Conservation (phyloP, 2,329 filamentous ascomycete genomes). For the Penicillium sp. region DNA sequence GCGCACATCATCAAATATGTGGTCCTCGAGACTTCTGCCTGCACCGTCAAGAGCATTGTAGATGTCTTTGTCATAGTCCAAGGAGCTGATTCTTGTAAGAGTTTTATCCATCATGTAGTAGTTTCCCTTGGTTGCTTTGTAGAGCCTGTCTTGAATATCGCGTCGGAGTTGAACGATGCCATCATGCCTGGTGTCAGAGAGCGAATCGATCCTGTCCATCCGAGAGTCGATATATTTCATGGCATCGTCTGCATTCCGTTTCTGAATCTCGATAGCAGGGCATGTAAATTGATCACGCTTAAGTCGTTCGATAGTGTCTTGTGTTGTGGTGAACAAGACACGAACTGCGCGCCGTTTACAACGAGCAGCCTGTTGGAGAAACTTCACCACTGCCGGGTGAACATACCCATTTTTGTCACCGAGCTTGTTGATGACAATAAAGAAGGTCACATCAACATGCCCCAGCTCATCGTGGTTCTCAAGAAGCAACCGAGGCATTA, state of each 20-base stretch:
- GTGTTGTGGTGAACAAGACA: constrained; percentile 4
- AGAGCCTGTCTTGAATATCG: constrained; percentile 20
- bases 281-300: neutral
- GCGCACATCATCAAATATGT: constrained; percentile 24
- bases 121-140: constrained; percentile 24
- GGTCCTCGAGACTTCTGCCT: constrained; percentile 22
- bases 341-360: neutral
- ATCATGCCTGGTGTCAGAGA: constrained; percentile 17
- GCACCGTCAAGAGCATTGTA: constrained; percentile 26
- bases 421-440: constrained; percentile 9
- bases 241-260: neutral
- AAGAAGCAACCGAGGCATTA: constrained; percentile 2
- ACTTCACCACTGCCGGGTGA: neutral
- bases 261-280: neutral
- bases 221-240: constrained; percentile 23
- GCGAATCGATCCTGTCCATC: constrained; percentile 28
- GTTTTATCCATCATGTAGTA: constrained; percentile 27
- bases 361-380: neutral
- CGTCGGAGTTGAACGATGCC: constrained; percentile 21
- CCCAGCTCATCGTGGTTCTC: neutral
- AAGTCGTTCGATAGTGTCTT: neutral
- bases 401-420: constrained; percentile 1
- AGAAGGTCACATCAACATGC: constrained; percentile 5
- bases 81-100: constrained; percentile 26
- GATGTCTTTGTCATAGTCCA: constrained; percentile 29